Base-by-base conservation (phyloP, 1,139 yeast species). In the Williopsis jadinii region DNA sequence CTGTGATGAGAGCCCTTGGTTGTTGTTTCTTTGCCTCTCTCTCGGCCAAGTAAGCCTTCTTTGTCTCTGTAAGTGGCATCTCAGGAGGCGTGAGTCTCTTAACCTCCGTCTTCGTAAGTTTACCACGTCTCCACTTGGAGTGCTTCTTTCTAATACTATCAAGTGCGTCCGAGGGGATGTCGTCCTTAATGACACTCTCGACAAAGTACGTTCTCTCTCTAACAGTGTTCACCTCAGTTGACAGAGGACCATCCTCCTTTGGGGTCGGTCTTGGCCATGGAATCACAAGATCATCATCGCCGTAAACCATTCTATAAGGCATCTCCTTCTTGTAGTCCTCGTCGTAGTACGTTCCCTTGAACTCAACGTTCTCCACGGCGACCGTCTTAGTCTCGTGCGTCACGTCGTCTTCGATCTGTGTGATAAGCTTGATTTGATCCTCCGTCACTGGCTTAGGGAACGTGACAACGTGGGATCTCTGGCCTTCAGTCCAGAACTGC, bases 231-330 rank as follows among this genome's bases (percentile, higher is more conserved):
- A 77, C 75, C 11, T 64, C 61, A 0, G 97, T 86, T 5, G 77
- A 73, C 43, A 77, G 64, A 11, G 62, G 63, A 40, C 84, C 86
- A 42, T 80, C 84, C 50, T 73, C 74, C n/a, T 68, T 64, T 9
- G 72, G 69, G 31, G 78, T 81, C 2, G 95, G 95, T 50, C 77
- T 74, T 35, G 97, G 97, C 95, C 95, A 90, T 42, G 97, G 97
- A 41, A 90, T 78, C 37, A 78, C 77, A 43, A 86, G 67, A 38
- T 74, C 70, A 34, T 76, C 75, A 30, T 67, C 67, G 53, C 86
- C 88, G 51, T 76, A 72, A 12, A 90, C 87, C 50, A 77, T 75
- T 64, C 97, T 77, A 48, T 75, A 75, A 19, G 95, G 95, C 67
- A 87, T 67, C 71, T 84, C 75, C 56, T 72, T 70, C 60, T 80